A percentile compares a stretch with the other conserved stretches of the same genome.
Conservation (phyloP, 2,329 filamentous ascomycete species). For the Fusarium chuoi region DNA sequence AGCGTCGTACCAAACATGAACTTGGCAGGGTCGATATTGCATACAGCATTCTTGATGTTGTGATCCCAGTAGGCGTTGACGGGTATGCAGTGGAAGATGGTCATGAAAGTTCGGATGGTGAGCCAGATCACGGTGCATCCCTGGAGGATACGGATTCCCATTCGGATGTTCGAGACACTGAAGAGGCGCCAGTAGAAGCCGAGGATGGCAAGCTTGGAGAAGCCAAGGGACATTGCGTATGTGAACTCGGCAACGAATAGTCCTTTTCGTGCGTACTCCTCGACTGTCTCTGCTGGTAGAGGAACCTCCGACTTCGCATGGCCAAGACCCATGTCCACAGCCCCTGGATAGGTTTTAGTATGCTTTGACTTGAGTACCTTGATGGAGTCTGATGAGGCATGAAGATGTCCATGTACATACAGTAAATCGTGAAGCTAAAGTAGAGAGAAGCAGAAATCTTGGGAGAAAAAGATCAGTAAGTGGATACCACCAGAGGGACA, state of each 20-base stretch:
- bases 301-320: constrained; percentile 18
- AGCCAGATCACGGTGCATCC: constrained; percentile 29
- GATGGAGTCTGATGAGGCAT: too few species aligned
- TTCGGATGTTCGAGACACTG: constrained; percentile 23
- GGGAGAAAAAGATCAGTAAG: not conserved
- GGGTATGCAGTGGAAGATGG: constrained; percentile 28
- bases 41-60: constrained; percentile 27
- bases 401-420: not conserved
- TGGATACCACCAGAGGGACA: not conserved
- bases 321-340: constrained; percentile 17
- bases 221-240: constrained; percentile 27
- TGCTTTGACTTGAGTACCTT: not conserved
- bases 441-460: constrained; percentile 18
- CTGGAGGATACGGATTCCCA: constrained; percentile 28
- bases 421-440: constrained; percentile 26
- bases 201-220: constrained; percentile 31
- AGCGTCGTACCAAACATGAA: constrained; percentile 34
- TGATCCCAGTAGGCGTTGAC: constrained; percentile 28
- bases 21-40: constrained; percentile 24
- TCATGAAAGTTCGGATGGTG: constrained; percentile 33
- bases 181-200: constrained; percentile 32
- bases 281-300: constrained; percentile 4
- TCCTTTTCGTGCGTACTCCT: constrained; percentile 26
- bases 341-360: constrained; percentile 15
- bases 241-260: constrained; percentile 28